Evolutionary conservation across 768 basidiomycete species (phyloP), one percentile per base, ranked within the genome.

Genomic region (Saitozyma sp.): DNA sequence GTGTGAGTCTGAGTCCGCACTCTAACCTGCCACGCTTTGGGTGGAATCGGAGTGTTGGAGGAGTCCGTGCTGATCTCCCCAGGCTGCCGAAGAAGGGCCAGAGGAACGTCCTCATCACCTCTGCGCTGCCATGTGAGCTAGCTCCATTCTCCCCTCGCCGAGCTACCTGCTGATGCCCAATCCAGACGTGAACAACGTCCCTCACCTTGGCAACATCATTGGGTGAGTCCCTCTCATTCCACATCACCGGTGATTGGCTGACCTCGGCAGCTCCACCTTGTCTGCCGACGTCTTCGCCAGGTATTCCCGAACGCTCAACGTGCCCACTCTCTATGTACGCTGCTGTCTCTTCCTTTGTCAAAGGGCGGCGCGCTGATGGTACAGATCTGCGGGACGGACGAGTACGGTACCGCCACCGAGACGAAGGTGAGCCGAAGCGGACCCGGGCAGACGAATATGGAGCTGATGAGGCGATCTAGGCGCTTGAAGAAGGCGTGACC

Each of bases 341-440:
- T 42, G 7, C 41, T 19, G 29, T 40, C 29, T 9, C 5, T 38
- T 40, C 51, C 9, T 54, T 4, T 7, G 41, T 11, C 54, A 54
- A 60, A 50, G 48, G 45, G 17, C 48, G 17, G 29, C 13, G 16
- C 49, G 54, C 55, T 61, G 59, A 59, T 41, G 17, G 11, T 8
- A 8, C 16, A 69, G 72, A 85, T 99, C 59, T 99, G 96, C 79
- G 96, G 96, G 37, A 98, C 96, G 5, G 96, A 99, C 76, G 96
- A 99, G 80, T 99, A 99, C 73, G 96, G 96, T n/a, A 99, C 96
- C 8, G 95, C 96, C 0, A 96, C 96, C 0, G 96, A 99, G 83
- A 97, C 94, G 2, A 94, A 96, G 79, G 95, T 96, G 48, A 59
- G 76, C 56, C 45, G 40, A 48, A 9, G 42, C 29, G 17, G 6